Conservation (phyloP, 2,329 filamentous ascomycete species). For the Lecanicillium sp. region DNA sequence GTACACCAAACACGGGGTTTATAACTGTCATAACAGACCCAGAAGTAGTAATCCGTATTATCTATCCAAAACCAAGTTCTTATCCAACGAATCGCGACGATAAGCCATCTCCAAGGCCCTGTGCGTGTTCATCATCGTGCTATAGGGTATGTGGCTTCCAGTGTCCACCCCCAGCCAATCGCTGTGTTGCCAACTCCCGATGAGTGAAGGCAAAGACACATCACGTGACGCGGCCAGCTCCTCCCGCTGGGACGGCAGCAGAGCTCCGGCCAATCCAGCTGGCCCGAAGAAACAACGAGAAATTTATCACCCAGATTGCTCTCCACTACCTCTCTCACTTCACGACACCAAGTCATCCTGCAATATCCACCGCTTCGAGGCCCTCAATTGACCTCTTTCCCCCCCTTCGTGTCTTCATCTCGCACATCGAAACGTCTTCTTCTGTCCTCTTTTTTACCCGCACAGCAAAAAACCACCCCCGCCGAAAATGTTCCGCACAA, state of each 20-base stretch:
- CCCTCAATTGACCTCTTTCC: conserved; percentile 9
- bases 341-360: conserved; percentile 12
- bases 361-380: conserved; percentile 1
- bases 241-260: conserved; percentile 12
- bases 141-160: no score
- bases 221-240: background rate
- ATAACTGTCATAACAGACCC: no score
- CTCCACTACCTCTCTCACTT: conserved; percentile 9
- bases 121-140: no score
- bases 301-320: conserved; percentile 33
- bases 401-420: conserved; percentile 7
- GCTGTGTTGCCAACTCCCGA: background rate
- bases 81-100: no score
- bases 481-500: conserved; percentile 76
- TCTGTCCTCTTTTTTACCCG: conserved; percentile 1
- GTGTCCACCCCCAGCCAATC: conserved; percentile 1
- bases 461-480: conserved; percentile 4
- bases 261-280: conserved; percentile 21
- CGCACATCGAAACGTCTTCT: background rate
- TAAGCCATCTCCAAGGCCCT: no score
- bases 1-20: no score
- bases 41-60: no score
- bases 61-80: no score
- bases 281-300: conserved; percentile 27
- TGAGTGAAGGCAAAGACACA: no score